Evolutionary conservation across 495 filamentous ascomycete genomes (phyloP), one percentile per base, ranked within the genome.

Genomic region (Penicillium lagena): DNA sequence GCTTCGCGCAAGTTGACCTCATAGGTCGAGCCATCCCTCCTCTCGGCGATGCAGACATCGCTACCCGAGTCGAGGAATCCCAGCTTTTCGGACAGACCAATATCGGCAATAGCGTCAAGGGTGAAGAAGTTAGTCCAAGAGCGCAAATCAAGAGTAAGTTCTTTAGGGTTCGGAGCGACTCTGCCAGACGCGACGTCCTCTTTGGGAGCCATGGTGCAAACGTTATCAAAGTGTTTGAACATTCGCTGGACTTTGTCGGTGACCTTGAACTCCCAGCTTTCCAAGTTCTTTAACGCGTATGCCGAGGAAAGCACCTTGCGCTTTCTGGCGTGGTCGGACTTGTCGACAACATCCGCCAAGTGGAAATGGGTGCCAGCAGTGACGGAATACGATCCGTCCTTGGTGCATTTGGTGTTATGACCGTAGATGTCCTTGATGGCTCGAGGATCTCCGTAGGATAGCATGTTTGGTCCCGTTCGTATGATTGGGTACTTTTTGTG

Each of bases 381-480:
- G 12, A 65, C 40, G 1, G 54, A 39, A 52, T 80, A 80, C 4
- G 63, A 66, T 7, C 49, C 52, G 42, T 76, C 75, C 40, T 79
- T 80, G 42, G 54, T 61, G 46, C 72, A 76, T 39, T 60, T 63
- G 1, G 76, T 76, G 43, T 60, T 65, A 52, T 80, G 76, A 27
- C 75, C 75, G 46, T 78, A 79, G 40, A 79, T 77, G 36, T 78
- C 76, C 50, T 74, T 72, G 52, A 79, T 77, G 17, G 77, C 77
- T 15, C 43, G 51, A 10, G 41, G 62, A 29, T 59, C 64, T 8
- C 64, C 63, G 49, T 68, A 79, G 0, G 75, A 78, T 0, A 80
- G 59, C 17, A 60, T 57, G 42, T 78, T 80, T 1, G 77, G 76
- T 1, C 73, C 73, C 1, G 66, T 76, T 7, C 76, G 73, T 41